Evolutionary conservation across 306 rosid genomes (phyloP), one percentile per base, ranked within the genome.

Genomic region (Comarum palustre): DNA sequence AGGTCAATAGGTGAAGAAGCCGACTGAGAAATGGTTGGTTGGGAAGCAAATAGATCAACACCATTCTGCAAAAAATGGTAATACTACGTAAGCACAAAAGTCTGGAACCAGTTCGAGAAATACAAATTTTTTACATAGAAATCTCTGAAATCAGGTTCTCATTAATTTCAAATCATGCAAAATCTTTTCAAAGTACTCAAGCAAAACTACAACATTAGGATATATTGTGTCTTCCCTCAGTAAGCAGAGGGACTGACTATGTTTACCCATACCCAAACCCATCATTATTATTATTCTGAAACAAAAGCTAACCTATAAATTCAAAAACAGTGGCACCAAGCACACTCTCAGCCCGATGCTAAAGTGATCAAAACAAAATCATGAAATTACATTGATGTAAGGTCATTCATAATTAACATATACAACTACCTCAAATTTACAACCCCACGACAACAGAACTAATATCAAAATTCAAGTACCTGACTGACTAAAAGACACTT

Each of bases 1-100:
- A 88, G 84, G 78, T 91, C 90, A 50, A 90, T 92, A 11, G 92
- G 77, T 65, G 97, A 73, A 67, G 92, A 60, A 75, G 79, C 81
- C 6, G 94, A 52, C 80, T 90, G 52, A 68, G 89, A 75, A 72
- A 74, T 66, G 42, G 93, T 77, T 36, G 96, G 88, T 66, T 83
- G 87, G 29, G 97, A 78, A 36, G 90, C 90, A 81, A 95, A 95
- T 24, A 87, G 88, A 88, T 95, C 96, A 74, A 85, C 88, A 48
- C 83, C 86, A 51, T 62, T 82, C 97, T 94, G 89, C 64, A 81
- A 29, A 82, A 25, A 71, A 0, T 69, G 65, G 38, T 66, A 6
- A 79, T 3, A 41, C 42, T 24, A 58, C 39, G 51, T 69, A 38
- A 78, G 74, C 58, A 13, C 71, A 34, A 22, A 74, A 65, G 29